Percentiles rank a stretch among this genome's conserved stretches.
Evolutionary conservation across 257 asterid genomes (phyloP).

Genomic region (Solanum chmielewskii): DNA sequence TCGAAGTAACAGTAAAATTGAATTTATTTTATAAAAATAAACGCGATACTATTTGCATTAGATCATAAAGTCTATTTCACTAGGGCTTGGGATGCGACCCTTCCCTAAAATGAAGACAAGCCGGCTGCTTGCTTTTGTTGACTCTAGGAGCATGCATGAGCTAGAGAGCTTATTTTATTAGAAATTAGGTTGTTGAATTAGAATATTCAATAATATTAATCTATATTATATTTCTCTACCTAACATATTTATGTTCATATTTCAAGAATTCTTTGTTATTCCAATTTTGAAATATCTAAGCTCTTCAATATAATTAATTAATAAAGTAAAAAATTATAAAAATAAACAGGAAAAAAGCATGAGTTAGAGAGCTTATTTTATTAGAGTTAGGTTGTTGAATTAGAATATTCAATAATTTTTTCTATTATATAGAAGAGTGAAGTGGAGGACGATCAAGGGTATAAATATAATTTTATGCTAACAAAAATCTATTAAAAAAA

Average conservation of each 20-base stretch:
- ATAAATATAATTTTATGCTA: too few species aligned
- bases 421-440: too few species aligned
- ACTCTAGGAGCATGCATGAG: neutral
- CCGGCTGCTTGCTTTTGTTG: neutral
- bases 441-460: too few species aligned
- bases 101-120: neutral
- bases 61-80: too few species aligned
- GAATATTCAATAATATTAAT: neutral
- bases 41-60: too few species aligned
- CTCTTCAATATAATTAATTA: neutral
- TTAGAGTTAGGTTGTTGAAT: too few species aligned
- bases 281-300: neutral
- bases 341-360: too few species aligned
- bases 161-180: neutral
- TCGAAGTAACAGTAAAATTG: neutral
- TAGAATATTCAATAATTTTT: too few species aligned
- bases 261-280: neutral
- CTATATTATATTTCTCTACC: neutral
- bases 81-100: neutral
- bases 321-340: too few species aligned
- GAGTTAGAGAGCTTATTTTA: too few species aligned
- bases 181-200: neutral
- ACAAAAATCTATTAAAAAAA: too few species aligned
- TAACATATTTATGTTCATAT: neutral
- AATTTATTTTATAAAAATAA: fast-evolving